These are phyloP conservation scores for Chytriomyces hyalinus DNA, from an alignment of 192 early-diverging fungal genomes.

Conservation along the genomic window DNA sequence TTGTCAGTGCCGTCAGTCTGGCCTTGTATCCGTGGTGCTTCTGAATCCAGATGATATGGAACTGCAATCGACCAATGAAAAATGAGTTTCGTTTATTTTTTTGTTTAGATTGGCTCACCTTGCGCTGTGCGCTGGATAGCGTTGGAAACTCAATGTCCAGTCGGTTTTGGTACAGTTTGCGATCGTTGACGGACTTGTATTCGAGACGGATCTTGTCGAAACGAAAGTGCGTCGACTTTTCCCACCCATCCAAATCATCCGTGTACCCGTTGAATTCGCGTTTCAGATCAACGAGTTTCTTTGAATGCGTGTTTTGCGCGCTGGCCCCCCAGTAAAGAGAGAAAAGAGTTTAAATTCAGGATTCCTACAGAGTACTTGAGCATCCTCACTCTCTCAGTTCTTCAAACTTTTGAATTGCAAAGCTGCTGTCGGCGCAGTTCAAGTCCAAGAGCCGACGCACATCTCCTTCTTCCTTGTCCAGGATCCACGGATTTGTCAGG, in stretches of 20 bases:
- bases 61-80: background rate
- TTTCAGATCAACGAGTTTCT: constrained; percentile 22
- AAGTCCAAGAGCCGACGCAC: constrained; percentile 4
- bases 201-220: constrained; percentile 25
- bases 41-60: constrained; percentile 16
- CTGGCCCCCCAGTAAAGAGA: background rate
- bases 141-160: constrained; percentile 25
- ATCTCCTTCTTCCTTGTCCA: constrained; percentile 1
- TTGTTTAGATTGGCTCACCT: background rate
- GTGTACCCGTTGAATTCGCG: constrained; percentile 15
- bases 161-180: constrained; percentile 14
- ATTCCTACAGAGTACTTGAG: background rate
- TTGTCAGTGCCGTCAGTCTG: constrained; percentile 6
- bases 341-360: background rate
- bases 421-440: constrained; percentile 6
- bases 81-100: background rate
- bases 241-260: constrained; percentile 21
- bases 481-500: constrained; percentile 22
- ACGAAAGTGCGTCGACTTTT: constrained; percentile 4
- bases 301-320: background rate
- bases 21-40: constrained; percentile 21
- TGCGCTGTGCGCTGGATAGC: background rate
- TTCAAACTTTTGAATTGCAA: constrained; percentile 11
- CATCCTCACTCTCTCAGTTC: constrained; percentile 15
- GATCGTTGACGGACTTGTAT: constrained; percentile 7